Evolutionary conservation across 805 yeast species (phyloP).

Genomic region (Jamesozyma rosinii): DNA sequence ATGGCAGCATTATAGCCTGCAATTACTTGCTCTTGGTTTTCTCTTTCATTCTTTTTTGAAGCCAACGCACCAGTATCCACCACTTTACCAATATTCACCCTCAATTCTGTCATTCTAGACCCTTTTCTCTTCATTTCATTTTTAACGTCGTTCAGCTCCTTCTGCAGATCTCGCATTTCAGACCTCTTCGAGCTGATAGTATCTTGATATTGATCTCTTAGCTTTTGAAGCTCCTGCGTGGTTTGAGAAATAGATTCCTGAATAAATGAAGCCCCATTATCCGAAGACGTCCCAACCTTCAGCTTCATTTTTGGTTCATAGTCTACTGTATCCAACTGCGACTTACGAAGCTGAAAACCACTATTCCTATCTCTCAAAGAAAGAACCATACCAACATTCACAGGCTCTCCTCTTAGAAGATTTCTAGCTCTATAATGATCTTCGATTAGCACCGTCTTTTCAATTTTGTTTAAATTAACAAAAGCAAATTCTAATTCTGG

Average conservation of each 20-base stretch:
- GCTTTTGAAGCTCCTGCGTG: slow-evolving; percentile 20
- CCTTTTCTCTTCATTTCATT: slow-evolving; percentile 21
- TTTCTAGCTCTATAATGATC: slow-evolving; percentile 44
- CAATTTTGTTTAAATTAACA: slow-evolving; percentile 55
- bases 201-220: slow-evolving; percentile 13
- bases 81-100: slow-evolving; percentile 20
- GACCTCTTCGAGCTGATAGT: slow-evolving; percentile 5
- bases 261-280: slow-evolving; percentile 16
- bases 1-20: slow-evolving; percentile 21
- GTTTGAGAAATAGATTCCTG: slow-evolving; percentile 17
- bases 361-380: slow-evolving; percentile 34
- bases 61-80: slow-evolving; percentile 25
- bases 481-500: slow-evolving; percentile 49
- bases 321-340: slow-evolving; percentile 45
- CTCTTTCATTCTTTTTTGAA: slow-evolving; percentile 17
- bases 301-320: slow-evolving; percentile 28
- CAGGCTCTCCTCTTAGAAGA: slow-evolving; percentile 30
- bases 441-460: slow-evolving; percentile 45
- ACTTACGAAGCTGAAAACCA: slow-evolving; percentile 43
- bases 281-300: slow-evolving; percentile 15
- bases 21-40: slow-evolving; percentile 20
- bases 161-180: slow-evolving; percentile 11
- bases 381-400: slow-evolving; percentile 36
- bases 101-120: slow-evolving; percentile 18
- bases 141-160: slow-evolving; percentile 28